phyloP scores from a whole-genome alignment of 208 protist species.

The Naegleria lovaniensis region DNA sequence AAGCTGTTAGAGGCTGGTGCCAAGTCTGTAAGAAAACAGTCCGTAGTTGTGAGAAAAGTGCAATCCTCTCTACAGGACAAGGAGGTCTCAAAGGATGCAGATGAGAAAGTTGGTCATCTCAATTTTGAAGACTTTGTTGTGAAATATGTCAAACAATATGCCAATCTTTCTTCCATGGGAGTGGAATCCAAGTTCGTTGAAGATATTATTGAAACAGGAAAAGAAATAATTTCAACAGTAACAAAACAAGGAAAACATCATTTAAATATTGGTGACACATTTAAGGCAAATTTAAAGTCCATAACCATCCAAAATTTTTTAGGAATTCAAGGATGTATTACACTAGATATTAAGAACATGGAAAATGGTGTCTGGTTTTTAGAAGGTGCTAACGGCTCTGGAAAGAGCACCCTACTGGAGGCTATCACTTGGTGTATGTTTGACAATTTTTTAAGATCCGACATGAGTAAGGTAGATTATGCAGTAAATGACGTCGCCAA shows the following conservation, averaged over 20 bases:
- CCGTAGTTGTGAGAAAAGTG: not conserved
- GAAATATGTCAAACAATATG: not conserved
- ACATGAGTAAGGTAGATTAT: slow-evolving; percentile 12
- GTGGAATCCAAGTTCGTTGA: not conserved
- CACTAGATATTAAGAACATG: not conserved
- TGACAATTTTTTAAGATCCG: slow-evolving; percentile 28
- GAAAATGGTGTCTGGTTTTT: slow-evolving; percentile 29
- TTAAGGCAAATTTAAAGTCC: not conserved
- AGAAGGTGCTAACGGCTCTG: slow-evolving; percentile 8
- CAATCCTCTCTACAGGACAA: not conserved
- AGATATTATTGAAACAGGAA: not conserved
- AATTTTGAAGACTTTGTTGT: not conserved
- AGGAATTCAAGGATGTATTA: slow-evolving; percentile 2
- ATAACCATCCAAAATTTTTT: slow-evolving; percentile 24
- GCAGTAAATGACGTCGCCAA: slow-evolving; percentile 14
- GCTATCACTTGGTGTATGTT: slow-evolving; percentile 28
- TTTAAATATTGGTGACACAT: not conserved
- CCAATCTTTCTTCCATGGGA: not conserved
- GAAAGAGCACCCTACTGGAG: slow-evolving; percentile 20
- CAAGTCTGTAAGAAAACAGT: not conserved
- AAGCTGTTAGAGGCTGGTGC: not conserved
- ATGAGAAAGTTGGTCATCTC: not conserved
- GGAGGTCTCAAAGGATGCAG: not conserved
- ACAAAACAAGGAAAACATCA: not conserved
- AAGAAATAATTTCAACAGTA: not conserved